A percentile compares a stretch with the other conserved stretches of the same genome.
These are phyloP conservation scores for Aspergillus diversus DNA, from an alignment of 495 filamentous ascomycete genomes.

Conservation along the genomic window DNA sequence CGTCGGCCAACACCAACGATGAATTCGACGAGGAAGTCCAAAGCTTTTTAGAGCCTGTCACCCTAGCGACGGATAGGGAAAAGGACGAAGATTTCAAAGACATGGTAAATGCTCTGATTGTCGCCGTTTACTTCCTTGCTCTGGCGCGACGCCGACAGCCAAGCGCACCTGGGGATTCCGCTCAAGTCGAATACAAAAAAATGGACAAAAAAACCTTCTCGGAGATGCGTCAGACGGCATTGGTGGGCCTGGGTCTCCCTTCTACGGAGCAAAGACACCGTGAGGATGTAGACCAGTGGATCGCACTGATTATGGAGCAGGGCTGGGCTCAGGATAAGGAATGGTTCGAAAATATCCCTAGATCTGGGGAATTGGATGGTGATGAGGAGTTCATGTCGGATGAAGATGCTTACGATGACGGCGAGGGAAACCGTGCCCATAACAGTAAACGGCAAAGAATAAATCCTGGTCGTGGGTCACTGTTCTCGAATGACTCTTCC, in stretches of 20 bases:
- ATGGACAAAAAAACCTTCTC: conserved; percentile 53
- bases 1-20: conserved; percentile 33
- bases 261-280: conserved; percentile 40
- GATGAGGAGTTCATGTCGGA: conserved; percentile 38
- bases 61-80: conserved; percentile 31
- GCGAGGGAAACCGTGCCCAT: conserved; percentile 36
- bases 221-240: conserved; percentile 52
- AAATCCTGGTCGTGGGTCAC: conserved; percentile 17
- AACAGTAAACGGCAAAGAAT: conserved; percentile 24
- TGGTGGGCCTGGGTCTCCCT: conserved; percentile 43
- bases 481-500: conserved; percentile 20
- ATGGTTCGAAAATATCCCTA: conserved; percentile 65
- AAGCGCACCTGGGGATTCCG: conserved; percentile 22
- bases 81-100: conserved; percentile 48
- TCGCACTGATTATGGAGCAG: conserved; percentile 56
- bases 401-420: conserved; percentile 42
- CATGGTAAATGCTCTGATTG: conserved; percentile 51
- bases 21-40: conserved; percentile 43
- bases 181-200: conserved; percentile 34
- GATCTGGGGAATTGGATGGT: conserved; percentile 42
- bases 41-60: conserved; percentile 44
- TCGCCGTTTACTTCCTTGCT: conserved; percentile 69
- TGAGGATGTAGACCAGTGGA: conserved; percentile 63
- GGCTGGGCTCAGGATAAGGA: conserved; percentile 66
- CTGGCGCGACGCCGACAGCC: conserved; percentile 47